Base-by-base conservation (phyloP, 306 rosid species). In the Dalbergia cultrata region DNA sequence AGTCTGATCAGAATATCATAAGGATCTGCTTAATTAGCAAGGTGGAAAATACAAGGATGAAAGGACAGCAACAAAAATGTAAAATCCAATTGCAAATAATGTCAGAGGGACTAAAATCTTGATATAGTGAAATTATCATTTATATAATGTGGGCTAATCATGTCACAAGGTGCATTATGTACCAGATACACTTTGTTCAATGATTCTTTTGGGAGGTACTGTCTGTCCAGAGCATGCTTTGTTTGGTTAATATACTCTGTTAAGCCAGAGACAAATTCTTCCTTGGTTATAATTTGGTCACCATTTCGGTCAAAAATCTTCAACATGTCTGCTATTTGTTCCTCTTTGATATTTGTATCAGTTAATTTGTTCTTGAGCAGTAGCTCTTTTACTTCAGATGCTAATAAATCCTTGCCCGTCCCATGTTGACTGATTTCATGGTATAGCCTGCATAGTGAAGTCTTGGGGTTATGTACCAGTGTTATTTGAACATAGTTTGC, bases 211-310 rank as follows among this genome's bases (percentile, higher is more conserved):
- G 88, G 83, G 3, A 84, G 85, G 78, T 82, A 84, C 31, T 85
- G 19, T 56, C 64, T 79, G 60, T 87, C 86, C 49, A 87, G 13
- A 72, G 88, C 88, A 82, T 85, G 88, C 39, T 67, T 76, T 37
- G 86, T 75, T 85, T 85, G 78, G 69, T 84, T 72, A 68, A 87
- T 83, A 72, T 86, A 83, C 70, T 84, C 89, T 56, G 86, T 86
- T 75, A 88, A 80, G 61, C 94, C 94, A 67, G 17, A 49, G 53
- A 88, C 88, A 79, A 90, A 90, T 78, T 90, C 94, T 56, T 88
- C 87, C 80, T 82, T 80, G 67, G 75, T 82, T 68, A 90, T 86
- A 72, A 82, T 68, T 49, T 89, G 85, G 78, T 90, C 90, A 52
- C 73, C 75, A 74, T 86, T 70, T 34, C 82, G 62, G 83, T 90